These are phyloP conservation scores for Mortierella sp. DNA, from an alignment of 371 early-diverging fungal genomes.

Conservation along the genomic window DNA sequence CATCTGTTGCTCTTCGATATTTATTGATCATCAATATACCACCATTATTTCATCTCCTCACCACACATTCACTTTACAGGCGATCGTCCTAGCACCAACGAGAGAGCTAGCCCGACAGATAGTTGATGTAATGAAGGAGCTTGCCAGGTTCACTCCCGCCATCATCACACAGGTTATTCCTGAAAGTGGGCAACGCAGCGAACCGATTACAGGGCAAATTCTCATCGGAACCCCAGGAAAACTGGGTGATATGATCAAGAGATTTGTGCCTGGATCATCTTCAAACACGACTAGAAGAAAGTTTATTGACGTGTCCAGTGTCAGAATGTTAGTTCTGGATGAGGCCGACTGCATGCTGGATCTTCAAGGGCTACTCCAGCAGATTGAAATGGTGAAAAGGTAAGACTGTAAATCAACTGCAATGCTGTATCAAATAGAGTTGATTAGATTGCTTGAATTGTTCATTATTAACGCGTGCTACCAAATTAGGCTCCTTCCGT, in stretches of 20 bases:
- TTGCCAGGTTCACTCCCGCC: constrained; percentile 87
- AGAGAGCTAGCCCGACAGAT: constrained; percentile 98
- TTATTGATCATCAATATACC: neutral
- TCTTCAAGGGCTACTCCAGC: constrained; percentile 83
- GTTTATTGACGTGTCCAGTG: constrained; percentile 53
- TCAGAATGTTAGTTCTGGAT: constrained; percentile 84
- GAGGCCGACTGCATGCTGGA: constrained; percentile 95
- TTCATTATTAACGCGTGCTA: too few relatives aligned
- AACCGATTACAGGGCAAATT: constrained; percentile 69
- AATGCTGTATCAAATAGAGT: neutral
- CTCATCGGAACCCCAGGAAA: constrained; percentile 92
- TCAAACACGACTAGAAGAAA: constrained; percentile 13
- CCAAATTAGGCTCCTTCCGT: constrained; percentile 65
- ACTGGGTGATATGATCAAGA: constrained; percentile 67
- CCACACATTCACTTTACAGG: constrained; percentile 49
- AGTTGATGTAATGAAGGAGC: constrained; percentile 85
- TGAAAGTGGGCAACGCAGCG: constrained; percentile 60
- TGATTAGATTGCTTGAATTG: neutral
- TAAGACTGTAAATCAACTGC: constrained; percentile 9
- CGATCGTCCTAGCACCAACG: constrained; percentile 95
- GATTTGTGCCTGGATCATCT: neutral
- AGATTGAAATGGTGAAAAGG: constrained; percentile 63
- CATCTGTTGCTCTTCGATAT: neutral
- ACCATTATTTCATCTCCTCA: too few relatives aligned
- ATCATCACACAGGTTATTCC: constrained; percentile 75